phyloP scores from a whole-genome alignment of 208 protist genomes.

The Tritrichomonas foetus region DNA sequence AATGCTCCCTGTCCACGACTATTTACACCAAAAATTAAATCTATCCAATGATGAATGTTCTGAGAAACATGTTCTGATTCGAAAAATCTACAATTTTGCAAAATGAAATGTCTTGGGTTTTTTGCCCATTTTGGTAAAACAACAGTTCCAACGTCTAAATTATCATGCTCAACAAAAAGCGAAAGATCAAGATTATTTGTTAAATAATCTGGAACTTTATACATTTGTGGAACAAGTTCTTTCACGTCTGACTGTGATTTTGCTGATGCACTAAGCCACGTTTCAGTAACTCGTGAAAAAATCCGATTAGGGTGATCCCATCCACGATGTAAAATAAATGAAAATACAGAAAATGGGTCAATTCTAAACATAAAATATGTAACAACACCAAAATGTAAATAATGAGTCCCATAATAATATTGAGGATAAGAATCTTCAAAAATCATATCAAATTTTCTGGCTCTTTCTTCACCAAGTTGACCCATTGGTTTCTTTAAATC shows the following conservation, averaged over 20 bases:
- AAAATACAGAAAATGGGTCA: background rate
- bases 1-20: background rate
- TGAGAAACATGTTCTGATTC: background rate
- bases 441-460: background rate
- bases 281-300: background rate
- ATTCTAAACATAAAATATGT: constrained; percentile 3
- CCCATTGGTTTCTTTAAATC: background rate
- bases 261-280: background rate
- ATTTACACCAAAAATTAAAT: background rate
- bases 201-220: background rate
- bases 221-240: background rate
- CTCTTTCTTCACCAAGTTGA: background rate
- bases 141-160: background rate
- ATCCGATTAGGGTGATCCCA: background rate
- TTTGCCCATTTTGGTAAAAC: background rate
- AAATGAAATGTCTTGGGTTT: background rate
- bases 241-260: background rate
- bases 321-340: background rate
- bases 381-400: constrained; percentile 4
- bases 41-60: background rate
- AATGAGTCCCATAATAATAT: constrained; percentile 8
- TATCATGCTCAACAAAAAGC: background rate
- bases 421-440: background rate
- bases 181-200: background rate
- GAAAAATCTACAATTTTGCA: background rate